A percentile compares a stretch with the other conserved stretches of the same genome.
phyloP scores from a whole-genome alignment of 1,284 basidiomycete genomes.

The Malassezia japonica region DNA sequence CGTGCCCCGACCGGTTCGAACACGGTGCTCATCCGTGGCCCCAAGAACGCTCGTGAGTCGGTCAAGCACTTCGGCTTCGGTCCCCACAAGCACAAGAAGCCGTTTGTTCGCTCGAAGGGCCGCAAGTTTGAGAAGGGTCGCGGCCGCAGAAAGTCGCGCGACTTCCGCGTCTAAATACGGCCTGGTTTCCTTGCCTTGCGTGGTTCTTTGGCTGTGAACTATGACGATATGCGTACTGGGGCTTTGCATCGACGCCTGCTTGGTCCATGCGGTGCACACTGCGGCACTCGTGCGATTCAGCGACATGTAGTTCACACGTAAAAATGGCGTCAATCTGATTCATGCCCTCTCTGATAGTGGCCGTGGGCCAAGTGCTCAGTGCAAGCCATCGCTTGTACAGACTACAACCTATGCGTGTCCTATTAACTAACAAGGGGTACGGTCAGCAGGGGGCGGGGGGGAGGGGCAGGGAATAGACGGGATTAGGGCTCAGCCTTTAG shows the following conservation, averaged over 20 bases:
- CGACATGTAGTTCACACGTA: constrained; percentile 2
- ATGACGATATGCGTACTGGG: neutral
- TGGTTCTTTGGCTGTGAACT: neutral
- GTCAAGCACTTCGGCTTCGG: constrained; percentile 77
- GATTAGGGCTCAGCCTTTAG: constrained; percentile 1
- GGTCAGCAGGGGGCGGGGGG: no score
- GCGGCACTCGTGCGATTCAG: neutral
- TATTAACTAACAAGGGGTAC: neutral
- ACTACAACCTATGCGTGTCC: no score
- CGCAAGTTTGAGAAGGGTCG: constrained; percentile 65
- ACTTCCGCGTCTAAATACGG: constrained; percentile 47
- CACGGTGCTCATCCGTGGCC: constrained; percentile 83
- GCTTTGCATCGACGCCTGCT: neutral
- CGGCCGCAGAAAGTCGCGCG: constrained; percentile 51
- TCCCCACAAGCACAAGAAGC: constrained; percentile 65
- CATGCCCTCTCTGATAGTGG: no score
- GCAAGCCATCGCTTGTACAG: no score
- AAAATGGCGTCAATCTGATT: constrained; percentile 4
- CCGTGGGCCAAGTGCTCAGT: no score
- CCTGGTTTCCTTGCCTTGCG: no score
- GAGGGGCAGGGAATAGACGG: no score
- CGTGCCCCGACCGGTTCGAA: constrained; percentile 88
- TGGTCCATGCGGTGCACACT: neutral
- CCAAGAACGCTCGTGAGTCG: constrained; percentile 84
- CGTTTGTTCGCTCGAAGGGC: constrained; percentile 84